Evolutionary conservation across 495 filamentous ascomycete species (phyloP).

Genomic region (Barbatosphaeria neglecta): DNA sequence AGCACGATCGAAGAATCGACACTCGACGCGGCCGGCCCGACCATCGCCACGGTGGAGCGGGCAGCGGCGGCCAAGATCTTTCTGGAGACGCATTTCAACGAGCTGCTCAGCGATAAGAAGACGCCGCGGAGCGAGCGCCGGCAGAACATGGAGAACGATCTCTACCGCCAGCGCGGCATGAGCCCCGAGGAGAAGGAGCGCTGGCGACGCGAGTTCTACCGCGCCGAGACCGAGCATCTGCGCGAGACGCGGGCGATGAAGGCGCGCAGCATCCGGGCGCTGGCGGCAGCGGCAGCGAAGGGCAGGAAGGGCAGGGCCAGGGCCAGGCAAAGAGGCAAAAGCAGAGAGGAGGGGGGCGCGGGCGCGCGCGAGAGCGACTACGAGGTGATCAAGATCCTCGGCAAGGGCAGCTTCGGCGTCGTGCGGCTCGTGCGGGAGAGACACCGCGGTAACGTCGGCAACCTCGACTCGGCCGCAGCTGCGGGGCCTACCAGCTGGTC

Average conservation of each 20-base stretch:
- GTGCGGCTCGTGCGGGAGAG: conserved; percentile 73
- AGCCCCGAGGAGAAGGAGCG: conserved; percentile 43
- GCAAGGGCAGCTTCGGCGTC: conserved; percentile 89
- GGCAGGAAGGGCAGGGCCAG: background rate
- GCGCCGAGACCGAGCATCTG: conserved; percentile 62
- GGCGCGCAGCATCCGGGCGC: conserved; percentile 35
- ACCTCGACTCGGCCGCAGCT: conserved; percentile 1
- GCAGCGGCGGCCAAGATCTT: conserved; percentile 73
- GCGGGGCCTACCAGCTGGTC: conserved; percentile 13
- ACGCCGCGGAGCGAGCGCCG: conserved; percentile 56
- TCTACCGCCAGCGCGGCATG: conserved; percentile 39
- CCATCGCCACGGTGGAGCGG: conserved; percentile 66
- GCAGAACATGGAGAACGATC: conserved; percentile 51
- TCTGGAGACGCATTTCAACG: conserved; percentile 73
- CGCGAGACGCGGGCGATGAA: conserved; percentile 63
- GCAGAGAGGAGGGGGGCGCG: conserved; percentile 8
- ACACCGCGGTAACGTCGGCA: conserved; percentile 7
- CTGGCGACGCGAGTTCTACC: conserved; percentile 45
- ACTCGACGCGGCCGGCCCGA: conserved; percentile 33
- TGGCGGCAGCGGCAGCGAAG: conserved; percentile 11
- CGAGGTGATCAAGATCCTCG: conserved; percentile 73
- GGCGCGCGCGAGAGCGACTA: conserved; percentile 42
- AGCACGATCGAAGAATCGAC: conserved; percentile 29
- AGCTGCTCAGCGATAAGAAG: conserved; percentile 39
- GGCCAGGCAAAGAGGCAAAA: too few relatives aligned